Evolutionary conservation across 2,329 filamentous ascomycete genomes (phyloP).

Genomic region (Didymella pinodella): DNA sequence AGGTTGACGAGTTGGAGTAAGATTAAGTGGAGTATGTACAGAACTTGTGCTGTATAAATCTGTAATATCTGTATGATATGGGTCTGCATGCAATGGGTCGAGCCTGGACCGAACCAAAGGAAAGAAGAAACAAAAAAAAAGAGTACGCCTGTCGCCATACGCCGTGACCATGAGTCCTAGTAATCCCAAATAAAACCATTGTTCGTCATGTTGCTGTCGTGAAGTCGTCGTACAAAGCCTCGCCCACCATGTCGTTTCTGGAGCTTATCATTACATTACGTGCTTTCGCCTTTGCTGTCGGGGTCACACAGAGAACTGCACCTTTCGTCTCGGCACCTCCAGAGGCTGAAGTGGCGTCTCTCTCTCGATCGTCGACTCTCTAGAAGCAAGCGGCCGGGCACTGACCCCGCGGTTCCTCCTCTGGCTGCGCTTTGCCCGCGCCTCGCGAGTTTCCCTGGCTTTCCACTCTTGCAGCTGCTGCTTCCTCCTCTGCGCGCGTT

Average conservation of each 20-base stretch:
- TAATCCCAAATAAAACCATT: slow-evolving; percentile 8
- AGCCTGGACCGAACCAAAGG: background rate
- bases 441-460: slow-evolving; percentile 65
- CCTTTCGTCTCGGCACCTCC: slow-evolving; percentile 32
- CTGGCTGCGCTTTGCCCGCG: slow-evolving; percentile 64
- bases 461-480: slow-evolving; percentile 68
- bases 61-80: slow-evolving; percentile 24
- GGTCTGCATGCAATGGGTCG: slow-evolving; percentile 6
- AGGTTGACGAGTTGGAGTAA: background rate
- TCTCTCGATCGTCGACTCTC: slow-evolving; percentile 41
- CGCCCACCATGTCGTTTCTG: slow-evolving; percentile 4
- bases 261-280: slow-evolving; percentile 14
- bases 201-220: slow-evolving; percentile 25
- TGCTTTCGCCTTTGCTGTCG: background rate
- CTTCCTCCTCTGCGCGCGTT: slow-evolving; percentile 63
- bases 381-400: slow-evolving; percentile 28
- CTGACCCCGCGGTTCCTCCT: slow-evolving; percentile 52
- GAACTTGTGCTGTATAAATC: slow-evolving; percentile 35
- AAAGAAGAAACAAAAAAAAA: background rate
- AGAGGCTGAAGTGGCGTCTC: slow-evolving; percentile 31
- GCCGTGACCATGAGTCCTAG: slow-evolving; percentile 16
- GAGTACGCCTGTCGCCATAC: slow-evolving; percentile 9
- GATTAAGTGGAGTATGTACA: slow-evolving; percentile 25
- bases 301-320: slow-evolving; percentile 45
- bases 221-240: slow-evolving; percentile 28